A percentile compares a stretch with the other conserved stretches of the same genome.
These are phyloP conservation scores for Trifolium fragiferum DNA, from an alignment of 306 rosid species.

Conservation along the genomic window DNA sequence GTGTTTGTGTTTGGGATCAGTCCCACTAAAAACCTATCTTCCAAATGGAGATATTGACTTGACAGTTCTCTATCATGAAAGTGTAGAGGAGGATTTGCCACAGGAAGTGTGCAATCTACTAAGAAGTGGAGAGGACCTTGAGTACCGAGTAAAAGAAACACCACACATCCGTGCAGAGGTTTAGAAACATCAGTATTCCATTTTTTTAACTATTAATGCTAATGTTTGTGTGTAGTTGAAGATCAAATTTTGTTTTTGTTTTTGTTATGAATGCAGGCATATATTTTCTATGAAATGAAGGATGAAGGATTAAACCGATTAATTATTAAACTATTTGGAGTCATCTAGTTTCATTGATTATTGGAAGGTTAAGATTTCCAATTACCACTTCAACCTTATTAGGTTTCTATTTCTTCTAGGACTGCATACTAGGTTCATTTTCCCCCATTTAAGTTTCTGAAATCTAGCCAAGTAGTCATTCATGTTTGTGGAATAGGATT, in stretches of 20 bases:
- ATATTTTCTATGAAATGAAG: background rate
- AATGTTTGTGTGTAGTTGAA: conserved; percentile 8
- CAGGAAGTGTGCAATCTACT: conserved; percentile 50
- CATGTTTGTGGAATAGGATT: background rate
- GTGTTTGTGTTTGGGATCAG: conserved; percentile 74
- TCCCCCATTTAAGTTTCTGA: background rate
- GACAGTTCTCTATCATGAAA: conserved; percentile 56
- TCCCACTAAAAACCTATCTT: conserved; percentile 75
- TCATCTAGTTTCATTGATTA: background rate
- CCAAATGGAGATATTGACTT: conserved; percentile 87
- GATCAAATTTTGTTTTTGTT: conserved; percentile 13
- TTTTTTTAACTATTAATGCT: conserved; percentile 12
- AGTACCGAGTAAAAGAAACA: conserved; percentile 52
- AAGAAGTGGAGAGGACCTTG: conserved; percentile 36
- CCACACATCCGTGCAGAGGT: conserved; percentile 65
- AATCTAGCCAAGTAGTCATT: background rate
- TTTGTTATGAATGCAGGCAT: background rate
- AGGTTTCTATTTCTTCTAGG: conserved; percentile 18
- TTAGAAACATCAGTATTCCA: conserved; percentile 8
- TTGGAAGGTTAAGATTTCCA: conserved; percentile 8
- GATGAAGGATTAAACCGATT: conserved; percentile 3
- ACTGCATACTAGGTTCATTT: conserved; percentile 12
- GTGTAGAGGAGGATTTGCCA: conserved; percentile 56
- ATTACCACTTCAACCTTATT: background rate
- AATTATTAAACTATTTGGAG: conserved; percentile 1